Percentiles rank a stretch among this genome's conserved stretches.
These are phyloP conservation scores for Seiridium cupressi DNA, from an alignment of 2,329 filamentous ascomycete genomes.

Conservation along the genomic window DNA sequence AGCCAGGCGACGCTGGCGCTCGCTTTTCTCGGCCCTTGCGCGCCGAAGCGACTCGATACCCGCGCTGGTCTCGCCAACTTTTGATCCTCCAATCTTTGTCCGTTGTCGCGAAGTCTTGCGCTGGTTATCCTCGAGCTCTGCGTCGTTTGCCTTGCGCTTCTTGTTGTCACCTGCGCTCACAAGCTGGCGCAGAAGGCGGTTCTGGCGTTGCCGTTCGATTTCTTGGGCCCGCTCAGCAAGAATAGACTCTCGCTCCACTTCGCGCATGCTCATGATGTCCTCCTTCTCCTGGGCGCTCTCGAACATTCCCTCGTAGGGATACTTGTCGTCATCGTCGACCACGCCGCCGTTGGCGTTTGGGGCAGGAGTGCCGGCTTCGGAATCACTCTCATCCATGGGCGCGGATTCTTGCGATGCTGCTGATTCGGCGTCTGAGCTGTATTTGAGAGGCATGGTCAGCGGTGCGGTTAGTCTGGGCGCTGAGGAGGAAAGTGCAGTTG, in stretches of 20 bases:
- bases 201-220: slow-evolving; percentile 79
- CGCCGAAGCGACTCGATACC: slow-evolving; percentile 70
- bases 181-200: slow-evolving; percentile 76
- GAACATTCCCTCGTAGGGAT: slow-evolving; percentile 87
- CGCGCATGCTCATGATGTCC: slow-evolving; percentile 80
- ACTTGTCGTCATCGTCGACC: slow-evolving; percentile 56
- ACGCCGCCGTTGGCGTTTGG: slow-evolving; percentile 27
- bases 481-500: too few species aligned
- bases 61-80: slow-evolving; percentile 65
- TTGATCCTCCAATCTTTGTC: slow-evolving; percentile 63
- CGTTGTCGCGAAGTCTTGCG: slow-evolving; percentile 73
- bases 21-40: slow-evolving; percentile 62
- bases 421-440: slow-evolving; percentile 51
- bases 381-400: slow-evolving; percentile 87
- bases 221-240: slow-evolving; percentile 84
- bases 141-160: slow-evolving; percentile 76
- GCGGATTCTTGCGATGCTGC: slow-evolving; percentile 76
- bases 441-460: slow-evolving; percentile 14
- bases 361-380: slow-evolving; percentile 63
- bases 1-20: slow-evolving; percentile 61
- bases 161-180: slow-evolving; percentile 66
- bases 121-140: slow-evolving; percentile 75
- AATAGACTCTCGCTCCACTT: slow-evolving; percentile 87
- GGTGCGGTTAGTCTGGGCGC: background rate
- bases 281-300: slow-evolving; percentile 70